Percentiles rank a stretch among this genome's conserved stretches.
phyloP scores from a whole-genome alignment of 441 rosid species.

The Adansonia grandidieri region DNA sequence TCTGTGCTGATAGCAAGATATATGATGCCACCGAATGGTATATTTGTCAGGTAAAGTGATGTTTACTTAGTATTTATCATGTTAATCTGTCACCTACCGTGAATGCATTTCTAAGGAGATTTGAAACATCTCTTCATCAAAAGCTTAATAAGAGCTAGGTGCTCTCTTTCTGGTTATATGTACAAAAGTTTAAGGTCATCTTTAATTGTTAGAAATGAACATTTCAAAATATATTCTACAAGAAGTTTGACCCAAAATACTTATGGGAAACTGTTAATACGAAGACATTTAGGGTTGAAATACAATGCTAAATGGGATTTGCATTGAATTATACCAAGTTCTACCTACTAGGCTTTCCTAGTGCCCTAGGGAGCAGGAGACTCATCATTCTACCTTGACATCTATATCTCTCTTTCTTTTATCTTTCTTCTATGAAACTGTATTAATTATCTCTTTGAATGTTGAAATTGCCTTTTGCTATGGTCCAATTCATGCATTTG shows the following conservation, averaged over 20 bases:
- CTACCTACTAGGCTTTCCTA: neutral
- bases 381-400: neutral
- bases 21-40: slow-evolving; percentile 95
- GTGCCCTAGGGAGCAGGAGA: neutral
- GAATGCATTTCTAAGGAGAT: neutral
- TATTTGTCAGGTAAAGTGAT: slow-evolving; percentile 78
- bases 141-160: neutral
- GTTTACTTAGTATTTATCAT: slow-evolving; percentile 7
- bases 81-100: slow-evolving; percentile 12
- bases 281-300: neutral
- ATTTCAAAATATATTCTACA: neutral
- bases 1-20: slow-evolving; percentile 88
- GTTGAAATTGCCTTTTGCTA: neutral
- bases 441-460: neutral
- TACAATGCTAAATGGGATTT: neutral
- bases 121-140: neutral
- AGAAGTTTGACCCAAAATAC: neutral
- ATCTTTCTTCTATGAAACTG: neutral
- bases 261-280: neutral
- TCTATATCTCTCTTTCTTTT: neutral
- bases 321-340: neutral
- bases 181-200: neutral
- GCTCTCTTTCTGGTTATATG: neutral
- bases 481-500: neutral
- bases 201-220: neutral